Evolutionary conservation across 148 eudicot genomes (phyloP), one percentile per base, ranked within the genome.

Genomic region (Rhododendron molle): DNA sequence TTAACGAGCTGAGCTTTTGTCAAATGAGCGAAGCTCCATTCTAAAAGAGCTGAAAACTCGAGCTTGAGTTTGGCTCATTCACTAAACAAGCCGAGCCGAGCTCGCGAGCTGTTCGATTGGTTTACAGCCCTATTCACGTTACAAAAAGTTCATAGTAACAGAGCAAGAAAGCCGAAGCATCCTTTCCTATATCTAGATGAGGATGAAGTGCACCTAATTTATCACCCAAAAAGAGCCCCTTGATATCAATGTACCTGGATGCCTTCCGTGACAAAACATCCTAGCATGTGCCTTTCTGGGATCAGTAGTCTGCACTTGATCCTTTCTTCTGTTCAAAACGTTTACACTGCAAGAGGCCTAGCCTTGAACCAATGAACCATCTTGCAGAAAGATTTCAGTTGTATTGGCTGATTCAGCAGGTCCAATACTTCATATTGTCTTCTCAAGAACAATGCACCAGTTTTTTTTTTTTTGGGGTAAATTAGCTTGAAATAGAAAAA

Each of bases 361-460:
- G 36, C 21, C 40, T 30, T 26, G 7, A 20, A 47, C 36, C n/a
- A 20, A 10, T 1, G 47, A 62, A 26, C 5, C 40, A 38, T 38
- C 40, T 38, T 0, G 73, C 46, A 28, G 78, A 32, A 46, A 13
- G 40, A 46, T 21, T 44, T 21, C 46, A 16, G 36, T 1, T 13
- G 40, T 49, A 23, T 74, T 8, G 58, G 49, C 13, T 2, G n/a
- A 40, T 28, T 60, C 62, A 58, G 69, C 79, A 49, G 30, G 36
- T 77, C 40, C 72, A 30, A 38, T 52, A 86, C 21, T 28, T 92
- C 91, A 91, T 76, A 81, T 78, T 78, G 89, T 94, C 89, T 93
- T 95, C 89, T 94, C 89, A 38, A 96, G 98, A 84, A 96, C 91
- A 43, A 96, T 90, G 82, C 99, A 96, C 98, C 99, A 94, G 82